Base-by-base conservation (phyloP, 2,329 filamentous ascomycete genomes). In the Verticillium nubilum region DNA sequence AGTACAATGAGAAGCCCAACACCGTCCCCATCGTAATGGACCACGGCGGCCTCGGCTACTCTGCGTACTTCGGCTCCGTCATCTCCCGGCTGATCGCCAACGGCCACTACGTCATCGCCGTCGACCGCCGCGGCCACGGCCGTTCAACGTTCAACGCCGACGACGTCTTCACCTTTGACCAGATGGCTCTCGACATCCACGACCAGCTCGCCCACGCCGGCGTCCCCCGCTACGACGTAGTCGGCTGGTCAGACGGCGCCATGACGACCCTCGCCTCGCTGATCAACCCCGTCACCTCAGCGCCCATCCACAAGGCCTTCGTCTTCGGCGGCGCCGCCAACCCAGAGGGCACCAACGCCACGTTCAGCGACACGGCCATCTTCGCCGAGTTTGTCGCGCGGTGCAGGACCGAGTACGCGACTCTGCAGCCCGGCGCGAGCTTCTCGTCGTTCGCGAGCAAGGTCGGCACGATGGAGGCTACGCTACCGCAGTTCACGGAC, bases 161-260 rank as follows among this genome's bases (percentile, higher is more conserved):
- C 23, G 75, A 76, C 37, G 63, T 67, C 29, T 77, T 77, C 61
- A 76, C 74, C 19, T 77, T 69, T 58, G 68, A 72, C 13, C 65
- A 70, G 60, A 76, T 76, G 62, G 73, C 74, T 23, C 59, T 65
- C 26, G 74, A 78, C 47, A 72, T 71, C 5, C 63, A 69, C 28
- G 68, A 61, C 4, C 68, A 73, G 50, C 69, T 77, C 4, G 64
- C 67, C 5, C 42, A 64, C 1, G 63, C 67, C 5, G 70, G 70
- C 1, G 66, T 76, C 2, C 58, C 53, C 4, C 58, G 65, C 58
- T 73, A 73, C 62, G 67, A 70, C 59, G 69, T 73, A 27, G 72
- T 77, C 4, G 75, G 75, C 27, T 78, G 75, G 76, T 76, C 73
- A 9, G 76, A 78, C 58, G 74, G 75, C 47, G 74, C 70, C 35